Evolutionary conservation across 345 rosid species (phyloP).

Genomic region (Dimocarpus longan): DNA sequence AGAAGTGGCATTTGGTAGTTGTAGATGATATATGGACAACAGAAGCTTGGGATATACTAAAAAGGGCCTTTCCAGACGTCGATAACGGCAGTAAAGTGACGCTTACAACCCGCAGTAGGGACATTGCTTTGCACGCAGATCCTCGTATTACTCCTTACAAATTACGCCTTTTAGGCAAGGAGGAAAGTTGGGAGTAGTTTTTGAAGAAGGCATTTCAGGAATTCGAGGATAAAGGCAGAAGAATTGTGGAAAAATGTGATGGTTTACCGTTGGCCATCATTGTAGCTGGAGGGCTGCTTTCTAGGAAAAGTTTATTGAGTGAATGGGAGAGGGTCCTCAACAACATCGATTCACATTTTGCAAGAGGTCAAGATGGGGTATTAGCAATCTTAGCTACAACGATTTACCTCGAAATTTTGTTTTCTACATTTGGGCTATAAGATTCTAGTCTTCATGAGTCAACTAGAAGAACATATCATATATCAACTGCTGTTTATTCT

Average conservation of each 20-base stretch:
- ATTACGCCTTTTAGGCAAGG: constrained; percentile 15
- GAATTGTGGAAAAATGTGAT: constrained; percentile 29
- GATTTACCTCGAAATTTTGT: constrained; percentile 19
- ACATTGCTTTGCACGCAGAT: constrained; percentile 24
- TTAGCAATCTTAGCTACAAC: constrained; percentile 27
- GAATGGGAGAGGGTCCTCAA: constrained; percentile 33
- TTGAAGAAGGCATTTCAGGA: constrained; percentile 26
- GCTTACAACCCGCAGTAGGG: constrained; percentile 29
- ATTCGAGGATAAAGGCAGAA: constrained; percentile 25
- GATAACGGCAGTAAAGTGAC: constrained; percentile 30
- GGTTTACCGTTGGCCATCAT: constrained; percentile 36
- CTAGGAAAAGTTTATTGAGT: constrained; percentile 16
- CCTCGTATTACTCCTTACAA: constrained; percentile 18
- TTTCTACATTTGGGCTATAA: constrained; percentile 27
- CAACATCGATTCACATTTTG: constrained; percentile 23
- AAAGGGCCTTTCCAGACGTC: constrained; percentile 25
- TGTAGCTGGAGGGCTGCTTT: constrained; percentile 31
- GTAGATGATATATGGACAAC: constrained; percentile 36
- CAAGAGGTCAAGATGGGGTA: constrained; percentile 24
- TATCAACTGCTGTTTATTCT: no score
- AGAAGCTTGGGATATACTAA: constrained; percentile 25
- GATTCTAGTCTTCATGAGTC: no score
- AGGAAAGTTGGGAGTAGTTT: constrained; percentile 32
- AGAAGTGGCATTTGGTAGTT: constrained; percentile 26
- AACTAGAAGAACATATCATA: no score